Conservation (phyloP, 2,329 filamentous ascomycete genomes). For the Talaromyces sp. region DNA sequence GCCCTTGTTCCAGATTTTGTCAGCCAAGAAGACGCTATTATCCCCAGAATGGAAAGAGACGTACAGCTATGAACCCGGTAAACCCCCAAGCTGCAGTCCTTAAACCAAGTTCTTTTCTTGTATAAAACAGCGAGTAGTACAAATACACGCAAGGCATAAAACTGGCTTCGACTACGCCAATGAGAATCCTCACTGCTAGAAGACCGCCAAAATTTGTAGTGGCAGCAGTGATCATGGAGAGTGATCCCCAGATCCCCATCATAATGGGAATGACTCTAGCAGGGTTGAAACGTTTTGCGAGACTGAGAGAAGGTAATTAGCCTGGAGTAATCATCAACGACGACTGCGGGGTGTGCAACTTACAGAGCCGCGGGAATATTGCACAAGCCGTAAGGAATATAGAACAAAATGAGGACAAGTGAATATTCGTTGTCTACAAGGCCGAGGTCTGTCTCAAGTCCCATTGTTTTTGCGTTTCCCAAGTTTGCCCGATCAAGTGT, state of each 20-base stretch:
- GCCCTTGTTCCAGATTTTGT: not conserved
- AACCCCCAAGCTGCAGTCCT: conserved; percentile 47
- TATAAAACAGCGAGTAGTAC: conserved; percentile 52
- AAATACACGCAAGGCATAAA: conserved; percentile 47
- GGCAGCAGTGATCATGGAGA: conserved; percentile 17
- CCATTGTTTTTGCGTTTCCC: conserved; percentile 46
- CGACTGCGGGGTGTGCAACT: not conserved
- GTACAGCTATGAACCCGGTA: conserved; percentile 34
- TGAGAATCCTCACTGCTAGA: conserved; percentile 14
- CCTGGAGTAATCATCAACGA: not conserved
- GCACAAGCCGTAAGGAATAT: conserved; percentile 50
- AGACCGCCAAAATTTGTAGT: conserved; percentile 19
- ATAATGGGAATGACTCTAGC: conserved; percentile 13
- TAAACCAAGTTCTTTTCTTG: conserved; percentile 40
- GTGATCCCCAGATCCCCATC: conserved; percentile 27
- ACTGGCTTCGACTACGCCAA: conserved; percentile 23
- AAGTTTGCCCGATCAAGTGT: conserved; percentile 16
- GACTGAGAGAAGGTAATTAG: conserved; percentile 39
- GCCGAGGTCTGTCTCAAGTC: conserved; percentile 40
- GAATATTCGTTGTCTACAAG: conserved; percentile 33
- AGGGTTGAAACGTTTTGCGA: conserved; percentile 17
- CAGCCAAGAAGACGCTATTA: not conserved
- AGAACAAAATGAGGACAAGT: conserved; percentile 46
- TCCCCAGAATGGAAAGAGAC: not conserved
- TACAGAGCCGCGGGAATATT: conserved; percentile 16